Conservation (phyloP, 768 basidiomycete species). For the Pleurotus tuoliensis region DNA sequence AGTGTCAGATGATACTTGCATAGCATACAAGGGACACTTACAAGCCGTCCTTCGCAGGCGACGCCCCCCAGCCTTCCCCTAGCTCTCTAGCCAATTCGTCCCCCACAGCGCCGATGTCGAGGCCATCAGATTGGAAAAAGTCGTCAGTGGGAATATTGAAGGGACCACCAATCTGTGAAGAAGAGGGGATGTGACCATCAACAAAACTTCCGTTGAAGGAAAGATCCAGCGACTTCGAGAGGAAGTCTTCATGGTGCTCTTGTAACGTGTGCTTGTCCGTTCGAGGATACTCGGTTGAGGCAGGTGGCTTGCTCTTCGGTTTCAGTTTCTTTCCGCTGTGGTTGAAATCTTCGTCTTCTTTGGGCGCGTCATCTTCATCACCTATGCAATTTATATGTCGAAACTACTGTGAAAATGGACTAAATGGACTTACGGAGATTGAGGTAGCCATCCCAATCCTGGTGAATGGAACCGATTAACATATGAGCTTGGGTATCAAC, state of each 20-base stretch:
- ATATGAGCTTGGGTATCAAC: background rate
- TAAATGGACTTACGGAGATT: conserved; percentile 34
- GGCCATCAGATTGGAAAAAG: conserved; percentile 46
- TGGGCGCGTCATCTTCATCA: conserved; percentile 14
- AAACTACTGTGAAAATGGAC: background rate
- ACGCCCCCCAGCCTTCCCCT: conserved; percentile 63
- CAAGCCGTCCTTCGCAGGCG: conserved; percentile 23
- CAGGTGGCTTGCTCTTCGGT: conserved; percentile 18
- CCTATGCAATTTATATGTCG: background rate
- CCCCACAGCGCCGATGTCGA: conserved; percentile 58
- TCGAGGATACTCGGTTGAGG: conserved; percentile 39
- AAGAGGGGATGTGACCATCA: conserved; percentile 37
- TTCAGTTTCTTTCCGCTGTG: conserved; percentile 30
- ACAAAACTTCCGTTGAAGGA: conserved; percentile 44
- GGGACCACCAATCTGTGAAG: conserved; percentile 48
- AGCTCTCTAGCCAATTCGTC: conserved; percentile 76
- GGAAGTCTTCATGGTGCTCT: conserved; percentile 65
- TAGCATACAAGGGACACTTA: conserved; percentile 11
- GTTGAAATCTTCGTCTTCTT: conserved; percentile 50
- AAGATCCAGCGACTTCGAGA: conserved; percentile 62
- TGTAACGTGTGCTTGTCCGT: conserved; percentile 61
- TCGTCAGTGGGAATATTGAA: conserved; percentile 53
- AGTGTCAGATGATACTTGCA: conserved; percentile 1
- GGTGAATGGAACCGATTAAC: background rate
- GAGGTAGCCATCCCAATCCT: conserved; percentile 66